phyloP scores from a whole-genome alignment of 805 yeast species.

The Phaffomyces opuntiae region DNA sequence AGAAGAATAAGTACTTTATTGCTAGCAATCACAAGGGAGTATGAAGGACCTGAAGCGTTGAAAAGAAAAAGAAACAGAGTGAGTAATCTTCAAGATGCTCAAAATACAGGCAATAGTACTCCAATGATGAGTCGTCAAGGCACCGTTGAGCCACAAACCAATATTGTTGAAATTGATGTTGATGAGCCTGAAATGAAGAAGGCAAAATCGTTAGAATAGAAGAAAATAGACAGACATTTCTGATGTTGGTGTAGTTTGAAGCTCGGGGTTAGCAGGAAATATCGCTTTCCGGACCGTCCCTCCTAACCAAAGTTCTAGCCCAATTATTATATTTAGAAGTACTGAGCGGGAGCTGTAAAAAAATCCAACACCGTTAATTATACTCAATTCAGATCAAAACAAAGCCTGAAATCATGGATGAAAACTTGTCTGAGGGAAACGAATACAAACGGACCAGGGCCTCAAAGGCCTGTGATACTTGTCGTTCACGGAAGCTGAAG shows the following conservation, averaged over 20 bases:
- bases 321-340: no score
- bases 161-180: neutral
- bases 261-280: no score
- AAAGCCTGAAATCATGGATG: neutral
- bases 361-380: no score
- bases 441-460: slow-evolving; percentile 27
- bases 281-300: no score
- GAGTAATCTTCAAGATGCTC: neutral
- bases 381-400: no score
- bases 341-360: no score
- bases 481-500: slow-evolving; percentile 66
- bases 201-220: slow-evolving; percentile 6
- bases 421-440: neutral
- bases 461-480: slow-evolving; percentile 39
- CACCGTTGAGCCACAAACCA: slow-evolving; percentile 2
- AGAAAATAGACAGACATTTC: no score
- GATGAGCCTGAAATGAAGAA: slow-evolving; percentile 11
- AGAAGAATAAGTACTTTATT: slow-evolving; percentile 64
- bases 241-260: no score
- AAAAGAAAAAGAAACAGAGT: slow-evolving; percentile 37
- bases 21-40: slow-evolving; percentile 63
- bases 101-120: slow-evolving; percentile 9
- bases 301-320: no score
- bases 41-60: slow-evolving; percentile 50
- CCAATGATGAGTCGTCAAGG: slow-evolving; percentile 26